Evolutionary conservation across 2,329 filamentous ascomycete species (phyloP), one percentile per base, ranked within the genome.

Genomic region (Ilyonectria robusta): DNA sequence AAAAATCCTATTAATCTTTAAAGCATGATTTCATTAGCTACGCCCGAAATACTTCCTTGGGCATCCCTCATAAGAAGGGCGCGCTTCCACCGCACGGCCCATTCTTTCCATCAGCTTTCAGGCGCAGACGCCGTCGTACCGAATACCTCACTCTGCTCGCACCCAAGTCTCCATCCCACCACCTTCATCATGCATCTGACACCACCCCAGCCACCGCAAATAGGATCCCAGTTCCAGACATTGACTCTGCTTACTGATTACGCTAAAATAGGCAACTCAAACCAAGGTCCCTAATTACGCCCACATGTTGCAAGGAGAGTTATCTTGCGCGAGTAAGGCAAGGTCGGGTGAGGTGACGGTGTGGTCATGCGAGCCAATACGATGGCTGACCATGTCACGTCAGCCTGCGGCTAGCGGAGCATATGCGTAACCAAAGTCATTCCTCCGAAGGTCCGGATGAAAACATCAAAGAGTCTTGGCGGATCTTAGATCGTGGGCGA

Each of bases 291-390:
- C 26, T 48, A n/a, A 23, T 19, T 31, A 26, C 19, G 40, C 21
- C 33, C 15, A 40, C 37, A 21, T 5, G 8, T 42, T 47, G 46
- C 19, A 19, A 31, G 15, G n/a, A 51, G 48, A 40, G 31, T 15
- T 17, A 31, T 17, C 35, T 26, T 26, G 35, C 29, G 40, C 40
- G 17, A 37, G 55, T 46, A 19, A 55, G 59, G 53, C 19, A 26
- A 35, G 47, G 21, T 29, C 17, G 31, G 19, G 50, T 55, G 47
- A 29, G 31, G 37, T 46, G 48, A 46, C 26, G n/a, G 19, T 10
- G 47, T 47, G 62, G 56, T 65, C 62, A 65, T 55, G 48, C 40
- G 56, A 55, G 56, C 29, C 9, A 10, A 61, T 35, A 35, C 26
- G n/a, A 35, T 53, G 50, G 50, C 50, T 53, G 50, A 37, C 50